Base-by-base conservation (phyloP, 1,284 basidiomycete species). In the Chiua sp. region DNA sequence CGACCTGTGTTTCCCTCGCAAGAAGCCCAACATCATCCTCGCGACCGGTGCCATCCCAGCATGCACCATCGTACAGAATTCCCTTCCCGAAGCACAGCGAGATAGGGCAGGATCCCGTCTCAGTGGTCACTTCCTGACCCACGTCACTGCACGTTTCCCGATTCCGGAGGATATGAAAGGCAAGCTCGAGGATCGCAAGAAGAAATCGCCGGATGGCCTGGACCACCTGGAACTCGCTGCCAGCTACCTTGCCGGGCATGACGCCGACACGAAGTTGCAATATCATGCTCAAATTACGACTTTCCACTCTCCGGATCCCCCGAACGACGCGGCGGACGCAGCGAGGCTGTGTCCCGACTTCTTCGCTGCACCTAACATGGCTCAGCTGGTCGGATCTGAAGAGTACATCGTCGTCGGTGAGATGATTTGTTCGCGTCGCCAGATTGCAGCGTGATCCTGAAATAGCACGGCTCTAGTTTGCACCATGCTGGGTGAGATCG, bases 1-100 rank as follows among this genome's bases (percentile, higher is more conserved):
- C 30, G 47, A 49, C 12, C 55, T 68, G 11, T 60, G 51, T 23
- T 66, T 70, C 54, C 57, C 63, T 13, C 53, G 62, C 22, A 22
- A n/a, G 30, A 65, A 60, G 6, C 57, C 67, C 28, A 72, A 70
- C 51, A 61, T 71, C 44, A 72, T 71, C 39, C 70, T 71, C 30
- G 62, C 62, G 20, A 61, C 69, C 1, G 70, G 71, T 3, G 63
- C 67, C 22, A 59, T 71, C 32, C 69, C 70, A 28, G 59, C 59
- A 32, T 67, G 67, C 30, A 71, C 69, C 13, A 52, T 71, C 20
- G 58, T 69, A 13, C 56, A 65, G 32, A 72, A 71, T 55, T 66
- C 62, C 10, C 51, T 71, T 50, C 12, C 33, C 26, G 55, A 59
- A 59, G n/a, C n/a, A n/a, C 59, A 62, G 47, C 33, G 52, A 4